These are phyloP conservation scores for Alloteropsis semialata DNA, from an alignment of 176 grass and related monocot species.

Conservation along the genomic window DNA sequence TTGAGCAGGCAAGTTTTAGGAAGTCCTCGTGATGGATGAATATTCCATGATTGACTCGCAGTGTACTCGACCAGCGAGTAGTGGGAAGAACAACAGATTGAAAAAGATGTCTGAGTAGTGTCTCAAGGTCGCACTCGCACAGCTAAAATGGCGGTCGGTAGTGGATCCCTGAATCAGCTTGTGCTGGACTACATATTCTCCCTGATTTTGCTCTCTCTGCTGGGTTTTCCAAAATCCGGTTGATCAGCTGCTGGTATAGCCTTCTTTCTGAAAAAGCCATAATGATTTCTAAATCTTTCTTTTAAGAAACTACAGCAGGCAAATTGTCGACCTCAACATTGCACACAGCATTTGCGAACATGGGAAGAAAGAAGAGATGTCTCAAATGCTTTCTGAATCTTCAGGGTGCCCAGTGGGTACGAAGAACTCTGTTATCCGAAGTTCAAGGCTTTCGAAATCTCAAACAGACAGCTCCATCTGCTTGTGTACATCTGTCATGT, in stretches of 20 bases:
- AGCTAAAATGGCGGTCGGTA: background rate
- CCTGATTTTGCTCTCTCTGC: background rate
- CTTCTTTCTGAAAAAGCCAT: background rate
- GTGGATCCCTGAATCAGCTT: slow-evolving; percentile 50
- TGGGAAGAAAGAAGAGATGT: too few relatives aligned
- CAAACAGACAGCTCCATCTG: background rate
- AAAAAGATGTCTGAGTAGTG: too few relatives aligned
- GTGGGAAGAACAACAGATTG: slow-evolving; percentile 15
- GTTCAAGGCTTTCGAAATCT: background rate
- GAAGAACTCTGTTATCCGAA: background rate
- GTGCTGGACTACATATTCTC: slow-evolving; percentile 21
- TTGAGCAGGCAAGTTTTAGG: background rate
- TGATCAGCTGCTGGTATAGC: background rate
- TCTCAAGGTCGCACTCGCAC: background rate
- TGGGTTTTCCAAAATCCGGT: background rate
- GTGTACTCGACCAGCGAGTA: background rate
- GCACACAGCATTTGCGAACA: too few relatives aligned
- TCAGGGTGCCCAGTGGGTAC: background rate
- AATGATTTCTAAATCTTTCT: background rate
- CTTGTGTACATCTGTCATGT: background rate
- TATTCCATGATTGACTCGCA: slow-evolving; percentile 7
- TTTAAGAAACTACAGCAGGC: too few relatives aligned
- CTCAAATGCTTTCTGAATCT: background rate
- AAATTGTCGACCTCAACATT: too few relatives aligned
- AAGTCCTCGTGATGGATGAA: slow-evolving; percentile 10